These are phyloP conservation scores for Penicillium canariense DNA, from an alignment of 495 filamentous ascomycete species.

Conservation along the genomic window DNA sequence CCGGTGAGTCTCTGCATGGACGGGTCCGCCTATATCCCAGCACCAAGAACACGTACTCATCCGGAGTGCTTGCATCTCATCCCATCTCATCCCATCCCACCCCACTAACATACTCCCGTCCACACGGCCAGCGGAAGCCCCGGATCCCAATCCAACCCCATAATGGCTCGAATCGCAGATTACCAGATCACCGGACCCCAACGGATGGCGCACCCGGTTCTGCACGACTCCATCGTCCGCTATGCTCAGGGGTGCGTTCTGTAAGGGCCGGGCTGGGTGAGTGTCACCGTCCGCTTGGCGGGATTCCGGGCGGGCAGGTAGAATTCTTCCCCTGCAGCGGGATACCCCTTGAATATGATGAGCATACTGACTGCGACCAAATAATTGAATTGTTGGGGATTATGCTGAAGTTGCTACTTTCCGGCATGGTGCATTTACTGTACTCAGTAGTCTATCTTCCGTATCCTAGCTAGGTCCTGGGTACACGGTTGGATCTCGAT, in stretches of 20 bases:
- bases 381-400: not conserved
- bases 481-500: not conserved
- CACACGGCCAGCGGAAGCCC: not conserved
- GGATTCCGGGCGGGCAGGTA: not conserved
- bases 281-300: conserved; percentile 9
- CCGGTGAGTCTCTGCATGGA: not conserved
- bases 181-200: not conserved
- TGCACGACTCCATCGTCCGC: not conserved
- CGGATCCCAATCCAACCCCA: not conserved
- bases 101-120: not conserved
- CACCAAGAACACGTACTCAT: not conserved
- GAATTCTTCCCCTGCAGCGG: conserved; percentile 4
- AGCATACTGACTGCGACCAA: not conserved
- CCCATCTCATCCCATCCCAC: not conserved
- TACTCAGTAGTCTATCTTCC: not conserved
- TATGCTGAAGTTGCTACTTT: not conserved
- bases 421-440: too few relatives aligned
- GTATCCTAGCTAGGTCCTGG: not conserved
- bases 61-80: not conserved
- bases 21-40: too few relatives aligned
- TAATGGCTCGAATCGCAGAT: not conserved
- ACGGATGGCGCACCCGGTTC: not conserved
- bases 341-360: not conserved
- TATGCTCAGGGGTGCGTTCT: not conserved
- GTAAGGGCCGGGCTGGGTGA: conserved; percentile 11